These are phyloP conservation scores for Oryza punctata DNA, from an alignment of 176 grass and related monocot genomes.

Conservation along the genomic window DNA sequence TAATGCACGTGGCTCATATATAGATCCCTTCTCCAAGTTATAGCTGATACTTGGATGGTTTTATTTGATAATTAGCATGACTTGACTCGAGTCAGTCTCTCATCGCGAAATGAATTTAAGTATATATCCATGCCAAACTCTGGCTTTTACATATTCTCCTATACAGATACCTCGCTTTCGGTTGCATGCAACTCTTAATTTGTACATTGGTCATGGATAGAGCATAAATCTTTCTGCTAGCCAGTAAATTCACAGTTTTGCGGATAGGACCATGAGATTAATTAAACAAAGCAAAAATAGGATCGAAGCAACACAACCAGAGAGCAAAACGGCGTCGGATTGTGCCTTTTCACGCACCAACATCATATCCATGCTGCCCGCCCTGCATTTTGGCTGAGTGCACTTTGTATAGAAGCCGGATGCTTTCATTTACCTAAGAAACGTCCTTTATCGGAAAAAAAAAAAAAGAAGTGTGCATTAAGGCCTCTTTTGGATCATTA, in stretches of 20 bases:
- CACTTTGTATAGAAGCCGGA: too few species aligned
- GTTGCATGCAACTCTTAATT: conserved; percentile 36
- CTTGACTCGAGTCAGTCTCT: conserved; percentile 36
- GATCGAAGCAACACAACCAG: conserved; percentile 16
- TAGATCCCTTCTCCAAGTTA: background rate
- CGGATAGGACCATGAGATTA: conserved; percentile 20
- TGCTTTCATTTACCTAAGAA: too few species aligned
- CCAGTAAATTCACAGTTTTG: conserved; percentile 33
- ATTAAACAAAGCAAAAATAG: conserved; percentile 31
- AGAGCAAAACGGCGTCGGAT: conserved; percentile 34
- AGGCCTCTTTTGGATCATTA: background rate
- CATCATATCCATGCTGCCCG: background rate
- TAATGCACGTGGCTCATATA: background rate
- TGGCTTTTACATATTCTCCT: conserved; percentile 43
- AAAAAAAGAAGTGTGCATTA: too few species aligned
- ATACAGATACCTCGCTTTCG: conserved; percentile 41
- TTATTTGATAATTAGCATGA: conserved; percentile 17
- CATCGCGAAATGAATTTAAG: conserved; percentile 18
- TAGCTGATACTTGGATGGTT: conserved; percentile 22
- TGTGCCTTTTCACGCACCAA: conserved; percentile 1
- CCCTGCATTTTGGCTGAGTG: too few species aligned
- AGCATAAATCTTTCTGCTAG: conserved; percentile 21
- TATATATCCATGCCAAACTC: conserved; percentile 51
- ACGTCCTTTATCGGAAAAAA: too few species aligned
- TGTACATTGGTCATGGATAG: conserved; percentile 30